Evolutionary conservation across 2,329 filamentous ascomycete species (phyloP), one percentile per base, ranked within the genome.

Genomic region (Scedosporium minutisporum): DNA sequence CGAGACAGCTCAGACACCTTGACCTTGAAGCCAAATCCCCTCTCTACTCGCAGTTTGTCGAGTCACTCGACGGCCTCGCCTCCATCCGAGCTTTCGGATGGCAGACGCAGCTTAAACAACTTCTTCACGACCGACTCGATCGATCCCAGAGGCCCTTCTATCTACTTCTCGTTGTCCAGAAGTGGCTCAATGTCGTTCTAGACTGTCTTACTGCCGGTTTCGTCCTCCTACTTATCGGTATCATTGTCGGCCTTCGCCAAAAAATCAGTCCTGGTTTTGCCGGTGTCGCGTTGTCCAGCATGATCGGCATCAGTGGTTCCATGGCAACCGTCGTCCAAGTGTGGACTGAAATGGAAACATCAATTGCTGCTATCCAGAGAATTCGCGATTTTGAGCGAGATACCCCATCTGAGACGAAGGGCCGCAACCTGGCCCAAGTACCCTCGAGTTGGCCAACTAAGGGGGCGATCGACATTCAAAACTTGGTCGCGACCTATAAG

Each of bases 1-100:
- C 74, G 0, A 68, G 74, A 4, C 74, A 76, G 64, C 64, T 77
- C 2, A 71, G 75, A 10, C 65, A 73, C 2, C 66, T 76, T 21
- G 74, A 76, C 18, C 67, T 76, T 7, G 72, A 76, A 60, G 65
- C 69, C 23, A 76, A 74, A 63, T 68, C 69, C 6, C 74, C 75
- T 0, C 65, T 76, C 7, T 73, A 74, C 58, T 69, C 71, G 0
- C 69, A 73, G 21, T 71, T 77, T 14, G 72, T 75, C 6, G 80
- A 82, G 63, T 76, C 74, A 3, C 70, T 82, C 3, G 74, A 75
- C 12, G 81, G 81, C 0, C 68, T 82, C 1, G 71, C 72, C 0
- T 82, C 79, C 0, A 73, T 83, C 3, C 72, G 80, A 21, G 77
- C 80, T 1, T 82, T 81, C 66, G 74, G 75, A 6, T 84, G 81